Conservation (phyloP, 2,329 filamentous ascomycete species). For the Colletotrichum siamense region DNA sequence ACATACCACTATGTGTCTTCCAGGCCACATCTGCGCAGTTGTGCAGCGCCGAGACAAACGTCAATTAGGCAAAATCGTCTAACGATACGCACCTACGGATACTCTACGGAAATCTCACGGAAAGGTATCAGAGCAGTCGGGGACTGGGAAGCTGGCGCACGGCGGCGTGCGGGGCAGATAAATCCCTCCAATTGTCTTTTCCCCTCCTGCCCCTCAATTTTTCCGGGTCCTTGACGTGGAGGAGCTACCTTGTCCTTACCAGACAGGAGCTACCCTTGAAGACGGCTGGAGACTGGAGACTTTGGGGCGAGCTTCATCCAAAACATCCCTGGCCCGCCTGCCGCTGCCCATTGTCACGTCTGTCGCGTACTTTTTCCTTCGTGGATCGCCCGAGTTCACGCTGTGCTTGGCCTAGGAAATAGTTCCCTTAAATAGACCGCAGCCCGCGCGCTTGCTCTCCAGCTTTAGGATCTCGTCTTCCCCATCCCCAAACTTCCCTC, state of each 20-base stretch:
- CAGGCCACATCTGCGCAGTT: not conserved
- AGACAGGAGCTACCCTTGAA: conserved; percentile 1
- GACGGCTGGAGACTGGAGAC: not conserved
- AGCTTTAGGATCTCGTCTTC: not conserved
- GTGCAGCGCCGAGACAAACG: not conserved
- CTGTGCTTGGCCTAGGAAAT: not conserved
- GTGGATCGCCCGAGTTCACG: not conserved
- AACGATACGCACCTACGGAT: not conserved
- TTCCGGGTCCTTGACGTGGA: conserved; percentile 30
- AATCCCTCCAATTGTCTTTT: conserved; percentile 27
- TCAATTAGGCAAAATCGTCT: not conserved
- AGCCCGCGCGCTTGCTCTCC: not conserved
- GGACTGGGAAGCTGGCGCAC: conserved; percentile 12
- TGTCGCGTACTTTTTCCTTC: not conserved
- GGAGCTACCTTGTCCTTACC: not conserved
- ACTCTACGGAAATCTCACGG: not conserved
- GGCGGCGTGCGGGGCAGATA: conserved; percentile 17
- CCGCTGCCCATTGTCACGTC: not conserved
- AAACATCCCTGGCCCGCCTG: not conserved
- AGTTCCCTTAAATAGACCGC: conserved; percentile 10
- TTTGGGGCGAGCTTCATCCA: conserved; percentile 11
- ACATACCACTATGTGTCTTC: not conserved
- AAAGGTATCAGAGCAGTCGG: not conserved
- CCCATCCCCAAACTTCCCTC: not conserved
- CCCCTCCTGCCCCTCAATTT: conserved; percentile 40